A percentile compares a stretch with the other conserved stretches of the same genome.
phyloP scores from a whole-genome alignment of 352 stramenopile species.

The Phytophthora macrochlamydospora region DNA sequence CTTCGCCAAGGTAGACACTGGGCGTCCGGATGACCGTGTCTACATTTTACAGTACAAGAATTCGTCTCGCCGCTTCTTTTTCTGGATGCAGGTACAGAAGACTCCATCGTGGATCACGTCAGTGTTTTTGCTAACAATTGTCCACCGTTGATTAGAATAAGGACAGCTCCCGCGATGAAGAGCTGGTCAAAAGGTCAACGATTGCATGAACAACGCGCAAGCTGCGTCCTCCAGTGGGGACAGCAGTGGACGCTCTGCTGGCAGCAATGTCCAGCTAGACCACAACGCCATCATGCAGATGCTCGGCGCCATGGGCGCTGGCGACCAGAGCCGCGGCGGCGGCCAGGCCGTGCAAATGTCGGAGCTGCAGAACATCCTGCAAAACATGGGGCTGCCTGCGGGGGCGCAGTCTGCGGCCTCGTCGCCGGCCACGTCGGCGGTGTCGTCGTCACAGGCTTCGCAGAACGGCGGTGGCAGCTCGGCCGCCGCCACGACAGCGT shows the following conservation, averaged over 20 bases:
- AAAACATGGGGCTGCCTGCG: constrained; percentile 86
- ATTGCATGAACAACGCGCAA: constrained; percentile 88
- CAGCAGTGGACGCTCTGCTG: constrained; percentile 35
- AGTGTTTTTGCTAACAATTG: not conserved
- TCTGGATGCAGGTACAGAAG: constrained; percentile 91
- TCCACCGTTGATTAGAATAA: constrained; percentile 63
- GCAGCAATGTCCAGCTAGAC: constrained; percentile 81
- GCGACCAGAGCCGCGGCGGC: constrained; percentile 59
- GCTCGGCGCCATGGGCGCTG: constrained; percentile 82
- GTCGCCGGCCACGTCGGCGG: constrained; percentile 74
- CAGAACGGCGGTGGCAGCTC: constrained; percentile 74
- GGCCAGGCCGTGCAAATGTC: constrained; percentile 79
- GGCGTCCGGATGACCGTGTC: constrained; percentile 83
- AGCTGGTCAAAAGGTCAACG: constrained; percentile 89
- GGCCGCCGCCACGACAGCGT: constrained; percentile 69
- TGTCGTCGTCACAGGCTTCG: constrained; percentile 77
- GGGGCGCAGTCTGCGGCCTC: constrained; percentile 65
- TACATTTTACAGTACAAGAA: constrained; percentile 94
- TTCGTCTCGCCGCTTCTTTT: constrained; percentile 92
- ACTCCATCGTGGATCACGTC: too few relatives aligned
- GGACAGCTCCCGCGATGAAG: constrained; percentile 86
- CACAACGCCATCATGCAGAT: constrained; percentile 93
- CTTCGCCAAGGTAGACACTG: constrained; percentile 91
- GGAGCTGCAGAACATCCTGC: constrained; percentile 87
- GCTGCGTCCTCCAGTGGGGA: constrained; percentile 39